Percentiles rank a stretch among this genome's conserved stretches.
Evolutionary conservation across 345 rosid genomes (phyloP).

Genomic region (Mangifera indica): DNA sequence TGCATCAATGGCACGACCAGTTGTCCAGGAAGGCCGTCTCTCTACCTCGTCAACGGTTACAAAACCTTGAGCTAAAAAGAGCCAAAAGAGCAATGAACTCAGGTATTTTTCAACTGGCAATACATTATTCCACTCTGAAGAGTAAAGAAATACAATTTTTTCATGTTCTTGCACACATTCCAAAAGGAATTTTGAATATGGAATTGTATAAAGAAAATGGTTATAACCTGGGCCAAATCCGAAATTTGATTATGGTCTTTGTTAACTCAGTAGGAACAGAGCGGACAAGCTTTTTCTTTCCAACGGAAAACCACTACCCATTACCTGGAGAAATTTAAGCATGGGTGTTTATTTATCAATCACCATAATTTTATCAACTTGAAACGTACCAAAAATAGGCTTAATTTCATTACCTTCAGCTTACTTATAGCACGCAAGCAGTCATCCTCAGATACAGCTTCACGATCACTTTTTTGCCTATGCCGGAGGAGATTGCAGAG

Average conservation of each 20-base stretch:
- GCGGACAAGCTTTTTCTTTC: constrained; percentile 83
- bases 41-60: constrained; percentile 83
- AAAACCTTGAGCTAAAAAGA: constrained; percentile 69
- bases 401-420: too few relatives aligned
- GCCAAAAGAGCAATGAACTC: constrained; percentile 12
- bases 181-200: neutral
- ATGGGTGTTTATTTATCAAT: too few relatives aligned
- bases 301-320: constrained; percentile 87
- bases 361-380: too few relatives aligned
- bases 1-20: constrained; percentile 79
- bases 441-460: too few relatives aligned
- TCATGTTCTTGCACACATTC: neutral
- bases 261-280: constrained; percentile 94
- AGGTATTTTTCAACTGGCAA: constrained; percentile 2
- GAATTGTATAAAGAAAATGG: neutral
- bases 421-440: constrained; percentile 92
- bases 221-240: constrained; percentile 77
- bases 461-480: too few relatives aligned
- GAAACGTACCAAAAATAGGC: too few relatives aligned
- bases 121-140: neutral
- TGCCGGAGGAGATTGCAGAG: too few relatives aligned
- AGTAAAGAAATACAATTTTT: neutral
- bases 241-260: constrained; percentile 90
- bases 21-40: constrained; percentile 71
- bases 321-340: constrained; percentile 37